These are phyloP conservation scores for Venturia nashicola DNA, from an alignment of 2,329 filamentous ascomycete species.

Conservation along the genomic window DNA sequence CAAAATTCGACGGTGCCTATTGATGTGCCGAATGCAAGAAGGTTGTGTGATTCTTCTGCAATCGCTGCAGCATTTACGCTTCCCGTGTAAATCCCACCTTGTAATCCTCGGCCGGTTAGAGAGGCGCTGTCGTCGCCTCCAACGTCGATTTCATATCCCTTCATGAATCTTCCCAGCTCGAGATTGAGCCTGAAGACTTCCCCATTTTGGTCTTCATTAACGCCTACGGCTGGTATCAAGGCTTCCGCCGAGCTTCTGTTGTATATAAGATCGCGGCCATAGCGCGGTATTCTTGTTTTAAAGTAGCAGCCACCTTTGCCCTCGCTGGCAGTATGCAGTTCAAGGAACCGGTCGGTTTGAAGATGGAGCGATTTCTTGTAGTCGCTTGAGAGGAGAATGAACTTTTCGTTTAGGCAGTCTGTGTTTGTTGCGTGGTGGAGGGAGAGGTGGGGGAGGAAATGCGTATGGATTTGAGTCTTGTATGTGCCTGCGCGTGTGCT, in stretches of 20 bases:
- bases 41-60: conserved; percentile 78
- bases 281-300: conserved; percentile 77
- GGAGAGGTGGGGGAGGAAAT: conserved; percentile 84
- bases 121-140: conserved; percentile 65
- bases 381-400: conserved; percentile 76
- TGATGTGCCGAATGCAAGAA: conserved; percentile 87
- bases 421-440: conserved; percentile 93
- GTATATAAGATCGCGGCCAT: conserved; percentile 82
- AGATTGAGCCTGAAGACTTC: conserved; percentile 91
- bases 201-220: conserved; percentile 73
- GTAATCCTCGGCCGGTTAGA: conserved; percentile 58
- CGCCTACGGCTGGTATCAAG: conserved; percentile 73
- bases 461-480: conserved; percentile 84
- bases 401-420: conserved; percentile 80
- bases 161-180: conserved; percentile 87
- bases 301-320: conserved; percentile 64
- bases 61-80: conserved; percentile 79
- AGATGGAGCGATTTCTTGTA: conserved; percentile 92
- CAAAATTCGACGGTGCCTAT: conserved; percentile 95
- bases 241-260: conserved; percentile 73
- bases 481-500: conserved; percentile 39
- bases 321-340: conserved; percentile 67
- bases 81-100: conserved; percentile 75
- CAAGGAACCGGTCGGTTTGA: conserved; percentile 79
- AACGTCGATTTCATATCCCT: conserved; percentile 81